Conservation (phyloP, 225 moss, liverwort and hornwort genomes). For the Pseudisothecium myosuroides region DNA sequence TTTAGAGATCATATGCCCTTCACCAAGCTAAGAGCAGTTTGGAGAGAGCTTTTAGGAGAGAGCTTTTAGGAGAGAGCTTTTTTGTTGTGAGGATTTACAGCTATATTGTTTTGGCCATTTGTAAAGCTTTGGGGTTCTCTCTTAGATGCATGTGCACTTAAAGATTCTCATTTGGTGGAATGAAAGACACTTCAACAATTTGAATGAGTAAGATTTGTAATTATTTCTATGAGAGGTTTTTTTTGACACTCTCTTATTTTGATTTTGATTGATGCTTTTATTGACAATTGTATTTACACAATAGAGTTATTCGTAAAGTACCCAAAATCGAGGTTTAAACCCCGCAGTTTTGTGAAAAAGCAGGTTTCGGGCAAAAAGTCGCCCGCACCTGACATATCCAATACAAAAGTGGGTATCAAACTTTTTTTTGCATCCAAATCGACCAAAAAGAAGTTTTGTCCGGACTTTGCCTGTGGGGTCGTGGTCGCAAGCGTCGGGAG, state of each 20-base stretch:
- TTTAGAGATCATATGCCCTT: no score
- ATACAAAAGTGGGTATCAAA: no score
- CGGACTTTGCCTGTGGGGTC: no score
- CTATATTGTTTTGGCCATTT: neutral
- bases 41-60: no score
- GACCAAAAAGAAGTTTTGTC: no score
- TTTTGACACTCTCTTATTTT: neutral
- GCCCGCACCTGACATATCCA: no score
- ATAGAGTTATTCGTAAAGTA: neutral
- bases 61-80: fast-evolving
- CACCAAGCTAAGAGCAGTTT: no score
- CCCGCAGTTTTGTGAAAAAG: no score
- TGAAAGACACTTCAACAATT: neutral
- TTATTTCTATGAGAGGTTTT: neutral
- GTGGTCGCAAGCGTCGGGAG: no score
- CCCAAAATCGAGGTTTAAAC: no score
- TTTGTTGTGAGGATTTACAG: neutral
- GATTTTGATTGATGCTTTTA: neutral
- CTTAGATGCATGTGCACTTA: fast-evolving
- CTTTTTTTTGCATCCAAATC: no score
- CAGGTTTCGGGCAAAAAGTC: no score
- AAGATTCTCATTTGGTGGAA: fast-evolving
- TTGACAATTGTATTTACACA: fast-evolving
- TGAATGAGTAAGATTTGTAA: neutral
- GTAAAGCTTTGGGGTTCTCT: neutral